phyloP scores from a whole-genome alignment of 2,329 filamentous ascomycete species.

The Aspergillus uvarum region DNA sequence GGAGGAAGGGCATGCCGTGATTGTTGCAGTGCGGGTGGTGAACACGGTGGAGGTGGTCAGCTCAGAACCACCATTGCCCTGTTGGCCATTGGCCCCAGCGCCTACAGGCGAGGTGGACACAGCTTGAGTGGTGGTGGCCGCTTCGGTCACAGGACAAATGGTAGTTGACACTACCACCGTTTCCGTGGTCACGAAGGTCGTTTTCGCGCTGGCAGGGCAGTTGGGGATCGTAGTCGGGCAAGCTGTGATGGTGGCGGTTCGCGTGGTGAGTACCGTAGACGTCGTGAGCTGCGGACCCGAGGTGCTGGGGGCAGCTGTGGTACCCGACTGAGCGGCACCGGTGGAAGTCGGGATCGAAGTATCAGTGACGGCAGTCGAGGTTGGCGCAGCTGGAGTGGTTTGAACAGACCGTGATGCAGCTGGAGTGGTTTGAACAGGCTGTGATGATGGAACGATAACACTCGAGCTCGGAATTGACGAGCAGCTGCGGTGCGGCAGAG shows the following conservation, averaged over 20 bases:
- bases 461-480: background rate
- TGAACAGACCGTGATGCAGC: background rate
- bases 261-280: background rate
- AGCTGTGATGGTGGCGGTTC: background rate
- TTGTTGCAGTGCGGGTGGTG: slow-evolving; percentile 24
- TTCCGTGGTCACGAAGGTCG: background rate
- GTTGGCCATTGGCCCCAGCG: background rate
- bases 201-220: background rate
- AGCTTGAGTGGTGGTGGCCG: background rate
- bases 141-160: background rate
- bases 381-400: background rate
- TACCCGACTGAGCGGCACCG: background rate
- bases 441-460: background rate
- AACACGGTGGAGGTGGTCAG: slow-evolving; percentile 24
- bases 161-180: slow-evolving; percentile 1
- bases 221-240: background rate
- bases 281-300: background rate
- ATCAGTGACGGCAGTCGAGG: background rate
- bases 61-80: background rate
- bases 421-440: background rate
- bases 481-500: background rate
- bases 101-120: background rate
- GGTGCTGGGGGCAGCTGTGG: background rate
- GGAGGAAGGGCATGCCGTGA: slow-evolving; percentile 26
- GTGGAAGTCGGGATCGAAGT: too few relatives aligned